These are phyloP conservation scores for Chaetoscypha palmicola DNA, from an alignment of 2,329 filamentous ascomycete species.

Conservation along the genomic window DNA sequence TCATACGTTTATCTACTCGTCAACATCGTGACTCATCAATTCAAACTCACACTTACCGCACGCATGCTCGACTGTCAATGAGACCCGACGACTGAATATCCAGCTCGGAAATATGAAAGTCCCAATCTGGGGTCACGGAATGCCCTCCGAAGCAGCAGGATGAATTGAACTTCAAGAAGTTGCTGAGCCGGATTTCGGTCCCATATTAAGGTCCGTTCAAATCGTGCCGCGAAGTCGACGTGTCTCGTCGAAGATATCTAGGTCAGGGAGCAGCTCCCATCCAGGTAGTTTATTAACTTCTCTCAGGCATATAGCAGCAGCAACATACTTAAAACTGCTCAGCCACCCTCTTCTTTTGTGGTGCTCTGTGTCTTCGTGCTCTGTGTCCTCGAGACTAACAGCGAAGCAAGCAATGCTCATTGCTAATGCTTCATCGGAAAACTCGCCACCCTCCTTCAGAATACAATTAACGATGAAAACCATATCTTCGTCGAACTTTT, in stretches of 20 bases:
- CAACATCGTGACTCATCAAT: no score
- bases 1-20: no score
- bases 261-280: background rate
- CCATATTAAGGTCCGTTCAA: no score
- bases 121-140: no score
- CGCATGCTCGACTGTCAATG: no score
- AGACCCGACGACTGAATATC: no score
- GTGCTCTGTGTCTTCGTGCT: background rate
- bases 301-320: slow-evolving; percentile 42
- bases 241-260: slow-evolving; percentile 6
- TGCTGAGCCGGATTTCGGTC: no score
- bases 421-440: slow-evolving; percentile 5
- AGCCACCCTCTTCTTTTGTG: slow-evolving; percentile 30
- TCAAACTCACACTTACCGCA: no score
- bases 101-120: no score
- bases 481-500: slow-evolving; percentile 35
- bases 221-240: no score
- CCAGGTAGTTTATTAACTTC: slow-evolving; percentile 35
- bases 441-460: slow-evolving; percentile 33
- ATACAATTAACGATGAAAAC: slow-evolving; percentile 38
- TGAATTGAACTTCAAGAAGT: no score
- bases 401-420: slow-evolving; percentile 41
- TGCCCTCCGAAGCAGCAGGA: no score
- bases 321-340: slow-evolving; percentile 46
- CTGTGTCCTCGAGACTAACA: slow-evolving; percentile 33